Evolutionary conservation across 768 basidiomycete genomes (phyloP), one percentile per base, ranked within the genome.

Genomic region (Crassisporium funariophilum): DNA sequence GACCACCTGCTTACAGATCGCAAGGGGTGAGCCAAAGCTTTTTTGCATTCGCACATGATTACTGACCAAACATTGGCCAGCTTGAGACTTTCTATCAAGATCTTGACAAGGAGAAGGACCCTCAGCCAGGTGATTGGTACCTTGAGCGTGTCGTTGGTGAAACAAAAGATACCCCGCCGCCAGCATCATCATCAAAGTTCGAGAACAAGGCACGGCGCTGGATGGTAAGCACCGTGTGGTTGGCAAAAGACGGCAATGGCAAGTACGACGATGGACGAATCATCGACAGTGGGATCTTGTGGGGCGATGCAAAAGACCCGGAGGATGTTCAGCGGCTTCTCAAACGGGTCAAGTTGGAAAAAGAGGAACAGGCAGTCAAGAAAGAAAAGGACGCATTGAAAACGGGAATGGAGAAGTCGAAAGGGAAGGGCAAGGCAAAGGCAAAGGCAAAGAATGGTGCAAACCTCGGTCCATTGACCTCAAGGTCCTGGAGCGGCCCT

Each of bases 141-240:
- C 25, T 21, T 5, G 15, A 13, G 3, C 44, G 35, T n/a, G 22
- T 36, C 10, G 21, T 11, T 15, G 44, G 44, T 23, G 22, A 21
- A 3, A 6, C 15, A 16, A 46, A 29, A 19, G 20, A 46, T 38
- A 12, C n/a, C 5, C 52, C 50, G 5, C 55, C 50, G 7, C 55
- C 37, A 12, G 15, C n/a, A n/a, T n/a, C 11, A 17, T 34, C 48
- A 5, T 50, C 35, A 12, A 47, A 38, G 9, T 5, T 57, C 16
- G 45, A 47, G 5, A 42, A 40, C 13, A 10, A 40, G 13, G 57
- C 46, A n/a, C 46, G 44, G 5, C 35, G 47, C 10, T 63, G 60
- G 60, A 64, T 61, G 62, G 42, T 64, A n/a, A 31, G 50, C 20
- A 16, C 33, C 1, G 53, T 41, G 6, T 61, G 55, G 56, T 50